These are phyloP conservation scores for Camelina laxa DNA, from an alignment of 345 rosid genomes.

Conservation along the genomic window DNA sequence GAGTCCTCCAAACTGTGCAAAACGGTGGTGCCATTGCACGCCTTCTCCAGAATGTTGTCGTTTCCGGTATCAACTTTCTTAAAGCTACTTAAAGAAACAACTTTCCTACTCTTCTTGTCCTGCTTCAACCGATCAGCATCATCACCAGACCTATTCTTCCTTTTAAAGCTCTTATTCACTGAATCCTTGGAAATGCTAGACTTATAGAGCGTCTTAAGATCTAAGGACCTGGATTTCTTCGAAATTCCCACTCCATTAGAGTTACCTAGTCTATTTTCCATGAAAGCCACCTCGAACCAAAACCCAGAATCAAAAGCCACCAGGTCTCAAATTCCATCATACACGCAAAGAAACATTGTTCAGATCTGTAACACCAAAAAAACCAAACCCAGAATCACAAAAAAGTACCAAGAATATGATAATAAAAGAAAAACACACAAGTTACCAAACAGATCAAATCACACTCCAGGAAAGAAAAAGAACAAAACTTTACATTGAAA, in stretches of 20 bases:
- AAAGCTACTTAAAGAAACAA: slow-evolving; percentile 60
- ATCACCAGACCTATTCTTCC: slow-evolving; percentile 53
- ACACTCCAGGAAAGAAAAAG: slow-evolving; percentile 7
- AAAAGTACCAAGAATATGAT: slow-evolving; percentile 35
- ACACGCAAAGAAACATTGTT: slow-evolving; percentile 43
- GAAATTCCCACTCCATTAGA: slow-evolving; percentile 78
- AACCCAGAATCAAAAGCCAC: slow-evolving; percentile 40
- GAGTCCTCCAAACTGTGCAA: slow-evolving; percentile 48
- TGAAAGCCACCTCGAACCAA: slow-evolving; percentile 58
- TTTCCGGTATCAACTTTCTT: slow-evolving; percentile 50
- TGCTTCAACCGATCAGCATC: slow-evolving; percentile 55
- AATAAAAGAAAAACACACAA: slow-evolving; percentile 21
- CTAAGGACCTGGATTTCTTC: slow-evolving; percentile 85
- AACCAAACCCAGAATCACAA: slow-evolving; percentile 42
- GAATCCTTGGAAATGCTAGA: slow-evolving; percentile 54
- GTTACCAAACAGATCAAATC: slow-evolving; percentile 38
- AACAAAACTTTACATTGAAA: slow-evolving; percentile 12
- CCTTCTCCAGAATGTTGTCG: slow-evolving; percentile 56
- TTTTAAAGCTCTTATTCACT: slow-evolving; percentile 58
- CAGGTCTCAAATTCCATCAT: slow-evolving; percentile 46
- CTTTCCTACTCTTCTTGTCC: slow-evolving; percentile 67
- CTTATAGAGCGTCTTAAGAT: slow-evolving; percentile 83
- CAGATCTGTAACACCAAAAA: slow-evolving; percentile 67
- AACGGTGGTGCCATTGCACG: slow-evolving; percentile 52
- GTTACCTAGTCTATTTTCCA: slow-evolving; percentile 77